Evolutionary conservation across 1,284 basidiomycete species (phyloP).

Genomic region (Trichosporon inkin): DNA sequence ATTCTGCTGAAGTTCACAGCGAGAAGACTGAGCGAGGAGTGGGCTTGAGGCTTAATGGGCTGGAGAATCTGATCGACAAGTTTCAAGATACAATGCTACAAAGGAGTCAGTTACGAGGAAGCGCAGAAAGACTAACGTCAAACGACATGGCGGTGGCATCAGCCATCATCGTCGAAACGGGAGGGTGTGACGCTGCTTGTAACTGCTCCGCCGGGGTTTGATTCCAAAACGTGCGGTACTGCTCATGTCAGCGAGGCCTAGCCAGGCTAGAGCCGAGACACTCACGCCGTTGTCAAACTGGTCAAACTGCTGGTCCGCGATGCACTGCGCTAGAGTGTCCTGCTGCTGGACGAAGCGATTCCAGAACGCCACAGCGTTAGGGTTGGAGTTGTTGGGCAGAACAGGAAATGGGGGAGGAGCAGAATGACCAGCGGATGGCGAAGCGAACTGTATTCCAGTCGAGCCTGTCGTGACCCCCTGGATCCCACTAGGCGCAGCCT

Average conservation of each 20-base stretch:
- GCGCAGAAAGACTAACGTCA: constrained; percentile 15
- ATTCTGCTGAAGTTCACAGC: constrained; percentile 35
- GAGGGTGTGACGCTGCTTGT: constrained; percentile 24
- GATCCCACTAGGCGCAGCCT: constrained; percentile 6
- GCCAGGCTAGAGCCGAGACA: not conserved
- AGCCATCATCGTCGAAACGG: constrained; percentile 19
- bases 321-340: constrained; percentile 23
- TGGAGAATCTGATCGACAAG: constrained; percentile 30
- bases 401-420: constrained; percentile 32
- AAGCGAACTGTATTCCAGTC: constrained; percentile 4
- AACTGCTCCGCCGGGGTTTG: constrained; percentile 20
- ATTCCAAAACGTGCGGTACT: constrained; percentile 40
- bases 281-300: constrained; percentile 37
- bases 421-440: constrained; percentile 6
- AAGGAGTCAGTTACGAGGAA: constrained; percentile 8
- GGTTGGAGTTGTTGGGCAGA: constrained; percentile 19
- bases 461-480: constrained; percentile 10
- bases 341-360: constrained; percentile 35
- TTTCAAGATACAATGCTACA: constrained; percentile 31
- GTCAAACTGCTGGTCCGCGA: constrained; percentile 32
- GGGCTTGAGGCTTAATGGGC: constrained; percentile 20
- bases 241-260: constrained; percentile 10
- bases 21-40: constrained; percentile 27
- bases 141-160: constrained; percentile 18
- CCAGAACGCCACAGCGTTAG: constrained; percentile 28